Evolutionary conservation across 2,329 filamentous ascomycete genomes (phyloP).

Genomic region (Emmonsiellopsis sp.): DNA sequence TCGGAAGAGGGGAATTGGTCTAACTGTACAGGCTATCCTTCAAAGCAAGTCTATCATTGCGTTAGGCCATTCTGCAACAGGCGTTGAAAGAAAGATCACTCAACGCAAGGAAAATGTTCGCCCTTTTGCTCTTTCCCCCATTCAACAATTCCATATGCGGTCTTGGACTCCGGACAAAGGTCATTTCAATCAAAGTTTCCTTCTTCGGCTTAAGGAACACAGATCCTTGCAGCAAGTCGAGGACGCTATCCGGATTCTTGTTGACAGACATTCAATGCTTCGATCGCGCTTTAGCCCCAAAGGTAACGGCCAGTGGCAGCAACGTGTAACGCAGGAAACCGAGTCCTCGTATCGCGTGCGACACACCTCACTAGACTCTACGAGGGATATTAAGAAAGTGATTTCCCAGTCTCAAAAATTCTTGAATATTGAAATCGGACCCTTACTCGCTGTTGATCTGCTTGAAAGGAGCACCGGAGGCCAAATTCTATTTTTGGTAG

Average conservation of each 20-base stretch:
- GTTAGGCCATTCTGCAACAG: conserved; percentile 22
- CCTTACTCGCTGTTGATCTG: conserved; percentile 19
- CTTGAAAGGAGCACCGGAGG: conserved; percentile 20
- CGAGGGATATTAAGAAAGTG: conserved; percentile 15
- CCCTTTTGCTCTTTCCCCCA: conserved; percentile 16
- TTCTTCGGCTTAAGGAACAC: conserved; percentile 8
- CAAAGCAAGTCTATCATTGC: conserved; percentile 37
- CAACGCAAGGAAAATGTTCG: conserved; percentile 10
- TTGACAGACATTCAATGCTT: conserved; percentile 17
- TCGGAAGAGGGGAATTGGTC: conserved; percentile 35
- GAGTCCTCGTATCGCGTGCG: conserved; percentile 21
- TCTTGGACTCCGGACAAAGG: conserved; percentile 5
- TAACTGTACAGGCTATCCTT: conserved; percentile 41
- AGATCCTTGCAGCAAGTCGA: conserved; percentile 5
- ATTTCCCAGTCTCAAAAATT: conserved; percentile 22
- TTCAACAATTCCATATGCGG: conserved; percentile 15
- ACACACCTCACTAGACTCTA: conserved; percentile 12
- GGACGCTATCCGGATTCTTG: conserved; percentile 9
- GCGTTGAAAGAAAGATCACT: conserved; percentile 23
- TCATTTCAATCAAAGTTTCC: conserved; percentile 19
- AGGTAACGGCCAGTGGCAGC: conserved; percentile 15
- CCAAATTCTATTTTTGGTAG: conserved; percentile 21
- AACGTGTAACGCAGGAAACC: conserved; percentile 23
- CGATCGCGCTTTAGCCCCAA: conserved; percentile 14
- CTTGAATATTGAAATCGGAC: conserved; percentile 15